Evolutionary conservation across 768 basidiomycete genomes (phyloP), one percentile per base, ranked within the genome.

Genomic region (Gymnopilus dilepis): DNA sequence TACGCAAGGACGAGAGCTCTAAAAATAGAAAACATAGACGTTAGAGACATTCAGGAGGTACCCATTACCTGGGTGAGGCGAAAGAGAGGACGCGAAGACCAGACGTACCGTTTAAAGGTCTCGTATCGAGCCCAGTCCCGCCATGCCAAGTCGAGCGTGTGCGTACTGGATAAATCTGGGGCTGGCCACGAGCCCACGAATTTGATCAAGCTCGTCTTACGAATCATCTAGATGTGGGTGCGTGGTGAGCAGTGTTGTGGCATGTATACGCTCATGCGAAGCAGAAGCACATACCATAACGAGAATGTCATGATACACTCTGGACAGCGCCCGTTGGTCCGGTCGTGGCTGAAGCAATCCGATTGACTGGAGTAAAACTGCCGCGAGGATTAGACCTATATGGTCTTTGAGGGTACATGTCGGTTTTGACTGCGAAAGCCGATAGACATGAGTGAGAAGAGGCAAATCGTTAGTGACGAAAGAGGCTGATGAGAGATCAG

Each of bases 221-320:
- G 78, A 67, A 84, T 80, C 80, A 82, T 81, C 82, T 84, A 64
- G 53, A 63, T 50, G 59, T 67, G 55, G 64, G 62, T 61, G 64
- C 62, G 55, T 68, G 53, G 64, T 64, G 63, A 65, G 66, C 37
- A 54, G 43, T 65, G 51, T 63, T 64, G 52, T 68, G 67, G 34
- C 52, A 57, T 64, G 57, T 60, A 55, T 61, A 57, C 47, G 28
- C 47, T 50, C 34, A 37, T 34, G 51, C 31, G 52, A 42, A 62
- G 51, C 41, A 45, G 30, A 42, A 68, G 22, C 15, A 76, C 78
- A 67, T 68, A 87, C 87, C 79, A 81, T 80, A 48, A 86, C 82
- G 24, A 90, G 80, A 80, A 85, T 84, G 37, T 80, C 80, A 72
- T 84, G 88, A 68, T 84, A 88, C n/a, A 81, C 73, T 60, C 73